These are phyloP conservation scores for Phyllosticta citribraziliensis DNA, from an alignment of 2,329 filamentous ascomycete species.

Conservation along the genomic window DNA sequence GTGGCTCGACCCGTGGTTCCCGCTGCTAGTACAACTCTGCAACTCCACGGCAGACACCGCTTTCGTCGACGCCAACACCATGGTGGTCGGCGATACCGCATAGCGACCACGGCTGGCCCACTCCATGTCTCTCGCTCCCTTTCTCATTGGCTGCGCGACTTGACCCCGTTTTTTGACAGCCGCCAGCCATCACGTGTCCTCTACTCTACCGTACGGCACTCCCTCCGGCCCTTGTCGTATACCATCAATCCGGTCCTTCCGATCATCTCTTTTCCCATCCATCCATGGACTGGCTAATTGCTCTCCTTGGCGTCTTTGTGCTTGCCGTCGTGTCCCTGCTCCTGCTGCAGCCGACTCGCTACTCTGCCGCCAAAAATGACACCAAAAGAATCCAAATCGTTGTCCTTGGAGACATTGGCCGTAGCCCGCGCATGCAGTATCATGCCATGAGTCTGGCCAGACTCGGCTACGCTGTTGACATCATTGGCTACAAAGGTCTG, in stretches of 20 bases:
- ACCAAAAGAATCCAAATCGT: conserved; percentile 59
- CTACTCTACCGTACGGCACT: background rate
- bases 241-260: background rate
- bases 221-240: background rate
- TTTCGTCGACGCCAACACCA: background rate
- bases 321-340: conserved; percentile 41
- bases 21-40: background rate
- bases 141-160: background rate
- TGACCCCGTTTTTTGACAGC: background rate
- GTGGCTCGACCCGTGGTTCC: conserved; percentile 2
- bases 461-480: conserved; percentile 67
- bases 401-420: conserved; percentile 88
- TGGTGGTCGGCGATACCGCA: background rate
- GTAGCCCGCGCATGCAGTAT: conserved; percentile 97
- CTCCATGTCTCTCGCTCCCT: background rate
- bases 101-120: background rate
- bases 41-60: background rate
- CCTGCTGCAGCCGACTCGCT: conserved; percentile 31
- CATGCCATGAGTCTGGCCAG: conserved; percentile 87
- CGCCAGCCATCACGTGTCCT: conserved; percentile 1
- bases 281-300: conserved; percentile 18
- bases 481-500: conserved; percentile 78
- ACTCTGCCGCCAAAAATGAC: background rate
- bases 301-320: conserved; percentile 31
- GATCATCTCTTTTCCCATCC: background rate